These are phyloP conservation scores for Colletotrichum nymphaeae DNA, from an alignment of 2,329 filamentous ascomycete genomes.

Conservation along the genomic window DNA sequence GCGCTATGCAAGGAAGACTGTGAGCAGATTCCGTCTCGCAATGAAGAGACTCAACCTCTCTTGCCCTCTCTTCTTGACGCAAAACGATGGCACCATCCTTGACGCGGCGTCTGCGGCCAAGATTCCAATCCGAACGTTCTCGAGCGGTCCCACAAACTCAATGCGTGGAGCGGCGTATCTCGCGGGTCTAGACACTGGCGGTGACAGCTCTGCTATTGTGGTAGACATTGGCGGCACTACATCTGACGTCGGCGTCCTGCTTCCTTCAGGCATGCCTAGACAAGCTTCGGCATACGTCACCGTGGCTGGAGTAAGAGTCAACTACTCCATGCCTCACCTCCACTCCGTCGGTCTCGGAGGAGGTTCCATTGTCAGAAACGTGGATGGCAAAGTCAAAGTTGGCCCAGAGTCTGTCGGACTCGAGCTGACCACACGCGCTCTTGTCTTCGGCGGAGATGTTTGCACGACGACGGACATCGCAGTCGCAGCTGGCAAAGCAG, in stretches of 20 bases:
- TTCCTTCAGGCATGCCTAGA: conserved; percentile 71
- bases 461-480: conserved; percentile 60
- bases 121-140: conserved; percentile 65
- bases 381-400: conserved; percentile 48
- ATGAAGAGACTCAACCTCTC: conserved; percentile 59
- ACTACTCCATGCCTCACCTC: conserved; percentile 55
- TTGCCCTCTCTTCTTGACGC: conserved; percentile 70
- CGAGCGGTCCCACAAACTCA: conserved; percentile 62
- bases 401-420: conserved; percentile 65
- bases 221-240: conserved; percentile 67
- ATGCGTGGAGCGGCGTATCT: conserved; percentile 62
- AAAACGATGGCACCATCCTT: conserved; percentile 73
- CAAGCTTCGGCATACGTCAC: conserved; percentile 72
- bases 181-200: conserved; percentile 50
- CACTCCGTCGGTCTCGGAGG: conserved; percentile 47
- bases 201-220: conserved; percentile 46
- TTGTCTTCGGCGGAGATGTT: conserved; percentile 58
- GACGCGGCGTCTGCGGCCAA: conserved; percentile 63
- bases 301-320: conserved; percentile 71
- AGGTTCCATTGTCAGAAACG: conserved; percentile 51
- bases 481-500: conserved; percentile 59
- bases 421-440: conserved; percentile 55
- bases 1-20: conserved; percentile 53
- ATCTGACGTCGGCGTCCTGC: conserved; percentile 60
- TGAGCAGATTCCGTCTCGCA: conserved; percentile 64